Evolutionary conservation across 257 asterid genomes (phyloP).

Genomic region (Gynochthodes officinalis): DNA sequence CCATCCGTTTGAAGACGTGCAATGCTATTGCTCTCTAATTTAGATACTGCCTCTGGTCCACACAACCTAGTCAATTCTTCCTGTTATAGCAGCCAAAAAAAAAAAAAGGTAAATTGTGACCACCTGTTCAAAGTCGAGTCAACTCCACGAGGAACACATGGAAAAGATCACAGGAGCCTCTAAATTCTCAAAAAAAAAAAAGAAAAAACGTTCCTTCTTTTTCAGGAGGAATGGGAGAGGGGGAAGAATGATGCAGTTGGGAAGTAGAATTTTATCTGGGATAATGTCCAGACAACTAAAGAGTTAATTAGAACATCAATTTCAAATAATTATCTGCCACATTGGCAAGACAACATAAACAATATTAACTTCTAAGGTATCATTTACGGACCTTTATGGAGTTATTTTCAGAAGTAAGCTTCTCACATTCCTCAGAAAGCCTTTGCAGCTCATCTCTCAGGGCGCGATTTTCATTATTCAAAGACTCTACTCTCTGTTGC

Average conservation of each 20-base stretch:
- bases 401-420: constrained; percentile 65
- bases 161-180: not conserved
- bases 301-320: not conserved
- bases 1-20: constrained; percentile 32
- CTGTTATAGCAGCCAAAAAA: constrained; percentile 38
- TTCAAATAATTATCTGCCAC: not conserved
- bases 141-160: not conserved
- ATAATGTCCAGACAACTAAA: not conserved
- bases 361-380: not conserved
- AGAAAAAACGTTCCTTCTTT: no score
- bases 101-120: not conserved
- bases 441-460: constrained; percentile 66
- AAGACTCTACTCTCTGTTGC: constrained; percentile 63
- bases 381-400: constrained; percentile 51
- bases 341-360: not conserved
- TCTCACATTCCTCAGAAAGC: constrained; percentile 82
- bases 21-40: constrained; percentile 38
- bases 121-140: not conserved
- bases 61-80: constrained; percentile 58
- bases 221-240: no score
- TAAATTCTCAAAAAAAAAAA: not conserved
- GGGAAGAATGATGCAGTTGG: not conserved
- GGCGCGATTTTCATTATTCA: constrained; percentile 58
- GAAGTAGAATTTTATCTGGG: not conserved
- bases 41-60: constrained; percentile 59